phyloP scores from a whole-genome alignment of 352 stramenopile species.

The Pythium guiyangense region DNA sequence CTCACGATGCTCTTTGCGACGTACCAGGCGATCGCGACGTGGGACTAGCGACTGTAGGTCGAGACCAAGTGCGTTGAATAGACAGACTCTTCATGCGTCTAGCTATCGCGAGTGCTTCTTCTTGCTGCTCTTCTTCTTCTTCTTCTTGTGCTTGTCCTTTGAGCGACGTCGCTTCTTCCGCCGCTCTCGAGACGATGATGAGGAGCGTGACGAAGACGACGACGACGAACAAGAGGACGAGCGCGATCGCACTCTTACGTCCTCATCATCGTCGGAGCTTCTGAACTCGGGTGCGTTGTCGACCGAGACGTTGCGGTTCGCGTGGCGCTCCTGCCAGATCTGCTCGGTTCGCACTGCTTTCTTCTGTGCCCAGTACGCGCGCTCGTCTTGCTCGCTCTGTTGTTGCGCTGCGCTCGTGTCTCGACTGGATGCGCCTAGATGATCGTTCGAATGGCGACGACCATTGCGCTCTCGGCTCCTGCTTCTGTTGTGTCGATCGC shows the following conservation, averaged over 20 bases:
- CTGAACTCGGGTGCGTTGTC: constrained; percentile 46
- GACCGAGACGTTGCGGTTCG: constrained; percentile 32
- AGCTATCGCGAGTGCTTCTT: background rate
- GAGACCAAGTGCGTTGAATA: constrained; percentile 11
- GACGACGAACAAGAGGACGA: constrained; percentile 1
- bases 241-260: constrained; percentile 19
- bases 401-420: background rate
- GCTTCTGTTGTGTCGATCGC: background rate
- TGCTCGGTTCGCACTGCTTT: constrained; percentile 50
- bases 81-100: constrained; percentile 3
- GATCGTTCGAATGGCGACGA: background rate
- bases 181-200: background rate
- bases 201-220: background rate
- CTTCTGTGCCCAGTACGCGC: constrained; percentile 49
- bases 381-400: constrained; percentile 9
- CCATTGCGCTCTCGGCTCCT: background rate
- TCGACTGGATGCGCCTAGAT: background rate
- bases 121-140: constrained; percentile 26
- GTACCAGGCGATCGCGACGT: constrained; percentile 49
- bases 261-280: constrained; percentile 39
- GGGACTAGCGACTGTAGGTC: constrained; percentile 17
- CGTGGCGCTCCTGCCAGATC: constrained; percentile 45
- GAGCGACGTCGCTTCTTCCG: constrained; percentile 6
- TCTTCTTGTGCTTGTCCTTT: constrained; percentile 24
- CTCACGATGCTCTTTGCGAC: constrained; percentile 65